Percentiles rank a stretch among this genome's conserved stretches.
Conservation (phyloP, 106 monocot species). For the Alisma plantagoaquatica region DNA sequence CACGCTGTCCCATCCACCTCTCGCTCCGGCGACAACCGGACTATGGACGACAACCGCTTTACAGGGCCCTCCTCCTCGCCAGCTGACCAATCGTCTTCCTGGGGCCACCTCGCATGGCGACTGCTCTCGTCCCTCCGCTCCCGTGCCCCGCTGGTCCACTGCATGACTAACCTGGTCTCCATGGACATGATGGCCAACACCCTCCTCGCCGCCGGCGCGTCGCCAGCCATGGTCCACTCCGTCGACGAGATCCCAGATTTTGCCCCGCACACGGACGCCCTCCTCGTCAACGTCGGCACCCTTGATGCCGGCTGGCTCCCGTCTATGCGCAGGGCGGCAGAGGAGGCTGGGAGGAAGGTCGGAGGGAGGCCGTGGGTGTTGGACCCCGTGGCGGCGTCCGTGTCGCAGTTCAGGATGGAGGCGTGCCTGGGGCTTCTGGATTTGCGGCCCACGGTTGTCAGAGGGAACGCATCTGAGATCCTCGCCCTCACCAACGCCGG, state of each 20-base stretch:
- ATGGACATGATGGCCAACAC: conserved; percentile 86
- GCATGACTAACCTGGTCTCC: conserved; percentile 91
- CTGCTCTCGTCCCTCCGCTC: conserved; percentile 38
- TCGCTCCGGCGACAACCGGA: no score
- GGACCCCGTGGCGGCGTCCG: conserved; percentile 85
- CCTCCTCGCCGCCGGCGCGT: conserved; percentile 82
- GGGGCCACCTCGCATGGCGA: conserved; percentile 42
- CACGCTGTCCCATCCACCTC: no score
- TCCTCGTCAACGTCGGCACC: conserved; percentile 81
- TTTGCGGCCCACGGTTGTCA: conserved; percentile 43
- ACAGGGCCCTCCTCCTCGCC: no score
- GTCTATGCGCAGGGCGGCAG: conserved; percentile 64
- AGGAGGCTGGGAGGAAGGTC: conserved; percentile 15
- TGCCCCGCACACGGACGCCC: conserved; percentile 51
- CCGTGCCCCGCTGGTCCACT: conserved; percentile 64
- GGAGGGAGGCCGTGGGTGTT: conserved; percentile 71
- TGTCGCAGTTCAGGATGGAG: conserved; percentile 59
- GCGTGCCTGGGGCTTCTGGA: conserved; percentile 40
- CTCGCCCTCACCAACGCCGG: conserved; percentile 37
- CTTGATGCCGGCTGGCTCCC: conserved; percentile 61
- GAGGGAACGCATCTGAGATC: conserved; percentile 88
- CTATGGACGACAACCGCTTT: no score
- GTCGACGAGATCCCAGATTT: conserved; percentile 66
- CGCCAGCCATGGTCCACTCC: conserved; percentile 88
- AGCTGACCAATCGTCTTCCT: conserved; percentile 1